A percentile compares a stretch with the other conserved stretches of the same genome.
Conservation (phyloP, 2,329 filamentous ascomycete genomes). For the Ophiocordyceps robertsii region DNA sequence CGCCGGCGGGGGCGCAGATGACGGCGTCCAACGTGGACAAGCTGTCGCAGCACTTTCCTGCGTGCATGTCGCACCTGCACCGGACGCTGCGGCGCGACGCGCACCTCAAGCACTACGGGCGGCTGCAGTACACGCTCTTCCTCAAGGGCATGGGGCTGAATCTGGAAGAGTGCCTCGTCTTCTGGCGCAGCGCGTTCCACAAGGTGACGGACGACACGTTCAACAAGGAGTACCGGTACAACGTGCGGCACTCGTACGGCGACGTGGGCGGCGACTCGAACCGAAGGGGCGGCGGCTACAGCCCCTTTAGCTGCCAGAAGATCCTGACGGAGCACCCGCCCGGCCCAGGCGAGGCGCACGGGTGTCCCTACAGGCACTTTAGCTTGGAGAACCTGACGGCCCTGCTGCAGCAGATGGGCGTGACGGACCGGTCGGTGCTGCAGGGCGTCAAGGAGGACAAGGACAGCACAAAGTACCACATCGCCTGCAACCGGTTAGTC, state of each 20-base stretch:
- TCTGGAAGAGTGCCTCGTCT: slow-evolving; percentile 80
- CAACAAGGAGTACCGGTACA: slow-evolving; percentile 96
- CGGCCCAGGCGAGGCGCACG: slow-evolving; percentile 76
- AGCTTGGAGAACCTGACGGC: slow-evolving; percentile 70
- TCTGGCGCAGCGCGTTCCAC: slow-evolving; percentile 81
- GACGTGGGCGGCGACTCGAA: slow-evolving; percentile 91
- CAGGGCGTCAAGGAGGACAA: slow-evolving; percentile 81
- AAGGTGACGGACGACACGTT: slow-evolving; percentile 87
- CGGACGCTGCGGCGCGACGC: slow-evolving; percentile 72
- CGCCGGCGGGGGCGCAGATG: slow-evolving; percentile 58
- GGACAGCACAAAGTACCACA: slow-evolving; percentile 76
- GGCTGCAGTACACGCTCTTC: slow-evolving; percentile 91
- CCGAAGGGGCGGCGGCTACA: slow-evolving; percentile 74
- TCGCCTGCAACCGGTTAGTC: slow-evolving; percentile 76
- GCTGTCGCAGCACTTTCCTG: slow-evolving; percentile 69
- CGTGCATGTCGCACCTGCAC: slow-evolving; percentile 92
- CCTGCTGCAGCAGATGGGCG: slow-evolving; percentile 64
- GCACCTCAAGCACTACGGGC: slow-evolving; percentile 86
- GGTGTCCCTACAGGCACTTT: slow-evolving; percentile 95
- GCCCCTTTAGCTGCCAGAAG: slow-evolving; percentile 88
- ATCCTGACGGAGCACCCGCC: slow-evolving; percentile 83
- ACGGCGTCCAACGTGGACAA: slow-evolving; percentile 67
- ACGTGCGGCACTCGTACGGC: slow-evolving; percentile 87
- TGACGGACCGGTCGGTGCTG: slow-evolving; percentile 64
- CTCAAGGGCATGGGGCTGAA: slow-evolving; percentile 88